Evolutionary conservation across 345 rosid species (phyloP).

Genomic region (Salix dunnii): DNA sequence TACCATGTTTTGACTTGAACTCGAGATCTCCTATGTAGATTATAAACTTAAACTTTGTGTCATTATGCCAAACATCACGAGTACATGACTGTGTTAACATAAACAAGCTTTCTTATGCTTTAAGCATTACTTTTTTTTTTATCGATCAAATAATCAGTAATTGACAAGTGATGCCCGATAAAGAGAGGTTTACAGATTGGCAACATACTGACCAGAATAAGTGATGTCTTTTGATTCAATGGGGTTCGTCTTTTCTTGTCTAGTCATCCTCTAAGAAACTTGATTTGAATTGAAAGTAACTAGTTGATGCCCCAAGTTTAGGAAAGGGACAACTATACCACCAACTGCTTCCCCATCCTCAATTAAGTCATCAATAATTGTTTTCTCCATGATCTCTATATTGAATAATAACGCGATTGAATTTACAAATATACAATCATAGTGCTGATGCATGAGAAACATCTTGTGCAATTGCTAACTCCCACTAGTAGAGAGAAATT

Average conservation of each 20-base stretch:
- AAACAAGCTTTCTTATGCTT: constrained; percentile 11
- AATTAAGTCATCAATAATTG: neutral
- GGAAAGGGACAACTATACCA: neutral
- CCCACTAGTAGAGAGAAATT: neutral
- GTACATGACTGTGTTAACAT: too few relatives aligned
- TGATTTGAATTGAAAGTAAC: neutral
- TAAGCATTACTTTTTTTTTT: constrained; percentile 16
- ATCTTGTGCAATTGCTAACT: neutral
- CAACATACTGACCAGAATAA: neutral
- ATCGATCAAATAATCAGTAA: neutral
- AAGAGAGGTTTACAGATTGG: neutral
- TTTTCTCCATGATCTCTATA: neutral
- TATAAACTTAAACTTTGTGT: too few relatives aligned
- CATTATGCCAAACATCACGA: too few relatives aligned
- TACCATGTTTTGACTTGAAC: fast-evolving
- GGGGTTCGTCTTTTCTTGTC: neutral
- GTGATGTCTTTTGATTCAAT: neutral
- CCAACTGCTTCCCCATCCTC: neutral
- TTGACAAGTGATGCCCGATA: neutral
- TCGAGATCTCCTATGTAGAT: too few relatives aligned
- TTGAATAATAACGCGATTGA: neutral
- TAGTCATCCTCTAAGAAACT: neutral
- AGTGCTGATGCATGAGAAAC: neutral
- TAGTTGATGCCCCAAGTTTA: neutral
- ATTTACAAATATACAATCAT: too few relatives aligned